phyloP scores from a whole-genome alignment of 768 basidiomycete genomes.

The Pulveroboletus sp. region DNA sequence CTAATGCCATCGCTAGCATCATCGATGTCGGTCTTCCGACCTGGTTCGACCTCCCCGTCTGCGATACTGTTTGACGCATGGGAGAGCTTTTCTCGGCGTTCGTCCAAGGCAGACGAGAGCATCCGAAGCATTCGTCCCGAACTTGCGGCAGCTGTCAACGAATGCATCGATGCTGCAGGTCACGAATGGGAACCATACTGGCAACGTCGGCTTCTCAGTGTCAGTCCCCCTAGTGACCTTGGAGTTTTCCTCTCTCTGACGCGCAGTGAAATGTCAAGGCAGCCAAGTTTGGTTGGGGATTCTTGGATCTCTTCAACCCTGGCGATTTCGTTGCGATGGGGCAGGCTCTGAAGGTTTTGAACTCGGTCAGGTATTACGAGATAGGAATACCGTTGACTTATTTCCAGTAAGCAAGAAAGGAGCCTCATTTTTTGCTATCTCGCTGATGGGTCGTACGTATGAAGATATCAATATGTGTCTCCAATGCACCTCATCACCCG shows the following conservation, averaged over 20 bases:
- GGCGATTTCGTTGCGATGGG: slow-evolving; percentile 92
- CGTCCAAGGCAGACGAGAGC: slow-evolving; percentile 90
- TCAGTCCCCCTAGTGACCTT: slow-evolving; percentile 25
- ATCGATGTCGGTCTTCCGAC: slow-evolving; percentile 78
- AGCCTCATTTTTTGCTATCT: background rate
- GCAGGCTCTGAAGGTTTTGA: slow-evolving; percentile 87
- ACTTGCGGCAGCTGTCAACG: slow-evolving; percentile 79
- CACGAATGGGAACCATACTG: slow-evolving; percentile 87
- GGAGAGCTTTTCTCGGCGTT: slow-evolving; percentile 77
- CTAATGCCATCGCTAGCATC: slow-evolving; percentile 47
- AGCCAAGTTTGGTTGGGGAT: slow-evolving; percentile 94
- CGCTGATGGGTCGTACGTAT: slow-evolving; percentile 2
- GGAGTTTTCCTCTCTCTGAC: background rate
- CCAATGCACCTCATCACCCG: slow-evolving; percentile 78
- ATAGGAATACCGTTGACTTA: slow-evolving; percentile 93
- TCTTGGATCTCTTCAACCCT: slow-evolving; percentile 89
- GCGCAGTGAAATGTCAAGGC: slow-evolving; percentile 46
- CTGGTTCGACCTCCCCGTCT: slow-evolving; percentile 87
- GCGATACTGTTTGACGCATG: slow-evolving; percentile 92
- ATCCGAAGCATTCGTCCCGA: slow-evolving; percentile 86
- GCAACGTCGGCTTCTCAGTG: slow-evolving; percentile 84
- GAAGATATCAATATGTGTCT: slow-evolving; percentile 82
- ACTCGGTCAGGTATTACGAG: slow-evolving; percentile 87
- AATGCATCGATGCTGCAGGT: slow-evolving; percentile 91
- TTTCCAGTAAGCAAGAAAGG: slow-evolving; percentile 58